Percentiles rank a stretch among this genome's conserved stretches.
Evolutionary conservation across 371 early-diverging fungal species (phyloP).

Genomic region (Mortierella sp.): DNA sequence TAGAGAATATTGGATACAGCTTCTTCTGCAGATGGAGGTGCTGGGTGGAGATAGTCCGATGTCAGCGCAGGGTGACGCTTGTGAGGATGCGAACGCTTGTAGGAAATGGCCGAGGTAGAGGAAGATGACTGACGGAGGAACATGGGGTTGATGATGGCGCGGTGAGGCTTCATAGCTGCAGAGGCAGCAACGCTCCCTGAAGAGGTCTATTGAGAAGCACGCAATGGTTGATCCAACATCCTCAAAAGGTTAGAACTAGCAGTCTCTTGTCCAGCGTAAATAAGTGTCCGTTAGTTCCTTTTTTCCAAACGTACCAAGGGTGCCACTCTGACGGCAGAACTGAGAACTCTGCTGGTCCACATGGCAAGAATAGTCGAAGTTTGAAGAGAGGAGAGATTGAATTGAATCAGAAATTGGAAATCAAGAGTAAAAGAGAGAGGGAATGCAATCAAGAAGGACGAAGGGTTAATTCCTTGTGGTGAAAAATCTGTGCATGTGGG

Average conservation of each 20-base stretch:
- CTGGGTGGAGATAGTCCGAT: constrained; percentile 47
- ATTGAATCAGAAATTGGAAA: background rate
- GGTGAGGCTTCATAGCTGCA: constrained; percentile 17
- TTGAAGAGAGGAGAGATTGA: constrained; percentile 5
- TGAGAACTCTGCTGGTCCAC: constrained; percentile 45
- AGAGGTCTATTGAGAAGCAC: background rate
- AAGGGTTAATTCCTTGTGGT: background rate
- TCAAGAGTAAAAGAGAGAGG: constrained; percentile 5
- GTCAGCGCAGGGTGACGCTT: constrained; percentile 66
- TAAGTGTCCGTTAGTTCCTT: background rate
- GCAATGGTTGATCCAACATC: background rate
- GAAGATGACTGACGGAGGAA: constrained; percentile 56
- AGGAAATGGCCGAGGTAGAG: constrained; percentile 70
- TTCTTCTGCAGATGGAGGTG: constrained; percentile 76
- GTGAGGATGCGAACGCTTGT: constrained; percentile 69
- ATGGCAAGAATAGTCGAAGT: constrained; percentile 19
- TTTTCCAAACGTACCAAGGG: constrained; percentile 25
- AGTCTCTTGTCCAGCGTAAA: background rate
- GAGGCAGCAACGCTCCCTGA: constrained; percentile 7
- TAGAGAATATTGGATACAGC: constrained; percentile 92
- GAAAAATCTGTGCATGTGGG: no score
- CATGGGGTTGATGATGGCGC: constrained; percentile 16
- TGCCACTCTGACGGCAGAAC: constrained; percentile 19
- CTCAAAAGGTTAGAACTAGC: constrained; percentile 17
- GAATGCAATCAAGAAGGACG: background rate